Evolutionary conservation across 2,329 filamentous ascomycete genomes (phyloP).

Genomic region (Beauveria rudraprayagi): DNA sequence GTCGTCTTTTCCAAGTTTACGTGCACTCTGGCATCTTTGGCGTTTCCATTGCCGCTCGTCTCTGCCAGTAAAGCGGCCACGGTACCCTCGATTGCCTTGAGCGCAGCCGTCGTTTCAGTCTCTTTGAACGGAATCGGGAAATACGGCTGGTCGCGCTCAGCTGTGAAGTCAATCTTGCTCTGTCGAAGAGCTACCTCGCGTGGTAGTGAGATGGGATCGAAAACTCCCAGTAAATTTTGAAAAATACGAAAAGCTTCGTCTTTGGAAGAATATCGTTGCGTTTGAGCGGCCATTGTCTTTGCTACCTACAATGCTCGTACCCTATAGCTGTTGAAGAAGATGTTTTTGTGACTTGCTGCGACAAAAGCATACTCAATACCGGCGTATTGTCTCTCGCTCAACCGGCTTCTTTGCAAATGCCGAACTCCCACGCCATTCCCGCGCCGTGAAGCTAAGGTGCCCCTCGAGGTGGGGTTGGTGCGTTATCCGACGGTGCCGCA

Average conservation of each 20-base stretch:
- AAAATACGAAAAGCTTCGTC: slow-evolving; percentile 20
- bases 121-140: slow-evolving; percentile 42
- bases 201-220: slow-evolving; percentile 24
- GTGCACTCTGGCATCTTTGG: slow-evolving; percentile 16
- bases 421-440: neutral
- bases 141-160: slow-evolving; percentile 29
- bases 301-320: neutral
- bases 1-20: slow-evolving; percentile 33
- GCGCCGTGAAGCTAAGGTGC: too few species aligned
- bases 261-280: slow-evolving; percentile 17
- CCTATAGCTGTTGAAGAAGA: neutral
- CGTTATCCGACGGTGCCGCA: slow-evolving; percentile 4
- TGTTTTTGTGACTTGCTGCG: neutral
- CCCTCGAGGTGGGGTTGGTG: neutral
- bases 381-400: neutral
- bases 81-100: slow-evolving; percentile 35
- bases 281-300: neutral
- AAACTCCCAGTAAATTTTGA: slow-evolving; percentile 17
- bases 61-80: slow-evolving; percentile 26
- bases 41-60: slow-evolving; percentile 13
- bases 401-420: neutral
- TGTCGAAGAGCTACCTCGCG: slow-evolving; percentile 18
- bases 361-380: neutral
- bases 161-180: slow-evolving; percentile 24
- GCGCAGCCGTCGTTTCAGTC: slow-evolving; percentile 34